Percentiles rank a stretch among this genome's conserved stretches.
These are phyloP conservation scores for Acanthamoeba sp. DNA, from an alignment of 208 protist genomes.

Conservation along the genomic window DNA sequence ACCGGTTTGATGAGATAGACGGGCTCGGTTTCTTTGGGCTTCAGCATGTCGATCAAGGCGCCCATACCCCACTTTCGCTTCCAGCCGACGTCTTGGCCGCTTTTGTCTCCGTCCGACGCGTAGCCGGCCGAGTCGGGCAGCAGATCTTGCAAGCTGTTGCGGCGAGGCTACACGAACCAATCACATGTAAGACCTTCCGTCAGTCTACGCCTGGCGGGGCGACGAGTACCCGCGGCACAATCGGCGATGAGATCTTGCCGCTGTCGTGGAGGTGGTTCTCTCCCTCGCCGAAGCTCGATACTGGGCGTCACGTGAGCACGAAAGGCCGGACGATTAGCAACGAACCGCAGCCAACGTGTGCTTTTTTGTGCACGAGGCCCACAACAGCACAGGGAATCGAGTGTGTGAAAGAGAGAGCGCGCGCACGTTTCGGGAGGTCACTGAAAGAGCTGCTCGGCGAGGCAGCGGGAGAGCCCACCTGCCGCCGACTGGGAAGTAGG, in stretches of 20 bases:
- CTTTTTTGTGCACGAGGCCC: too few relatives aligned
- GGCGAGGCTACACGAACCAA: background rate
- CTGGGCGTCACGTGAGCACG: too few relatives aligned
- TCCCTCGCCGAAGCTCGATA: conserved; percentile 15
- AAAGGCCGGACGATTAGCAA: too few relatives aligned
- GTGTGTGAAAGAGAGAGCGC: too few relatives aligned
- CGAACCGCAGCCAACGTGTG: too few relatives aligned
- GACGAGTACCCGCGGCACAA: background rate
- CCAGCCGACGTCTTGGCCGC: conserved; percentile 10
- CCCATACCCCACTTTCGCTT: conserved; percentile 71
- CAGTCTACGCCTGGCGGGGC: too few relatives aligned
- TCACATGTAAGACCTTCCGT: too few relatives aligned
- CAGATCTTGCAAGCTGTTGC: conserved; percentile 44
- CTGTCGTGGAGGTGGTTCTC: background rate
- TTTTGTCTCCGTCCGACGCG: conserved; percentile 18
- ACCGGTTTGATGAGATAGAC: conserved; percentile 73
- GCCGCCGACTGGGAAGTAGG: background rate
- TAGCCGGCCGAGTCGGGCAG: background rate
- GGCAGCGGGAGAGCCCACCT: background rate
- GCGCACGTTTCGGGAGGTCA: background rate
- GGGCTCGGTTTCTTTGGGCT: conserved; percentile 62
- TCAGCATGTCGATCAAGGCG: conserved; percentile 72
- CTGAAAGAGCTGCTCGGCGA: conserved; percentile 11
- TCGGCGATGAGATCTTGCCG: background rate
- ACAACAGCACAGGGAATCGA: too few relatives aligned